Evolutionary conservation across 2,329 filamentous ascomycete species (phyloP).

Genomic region (Sclerotinia minor): DNA sequence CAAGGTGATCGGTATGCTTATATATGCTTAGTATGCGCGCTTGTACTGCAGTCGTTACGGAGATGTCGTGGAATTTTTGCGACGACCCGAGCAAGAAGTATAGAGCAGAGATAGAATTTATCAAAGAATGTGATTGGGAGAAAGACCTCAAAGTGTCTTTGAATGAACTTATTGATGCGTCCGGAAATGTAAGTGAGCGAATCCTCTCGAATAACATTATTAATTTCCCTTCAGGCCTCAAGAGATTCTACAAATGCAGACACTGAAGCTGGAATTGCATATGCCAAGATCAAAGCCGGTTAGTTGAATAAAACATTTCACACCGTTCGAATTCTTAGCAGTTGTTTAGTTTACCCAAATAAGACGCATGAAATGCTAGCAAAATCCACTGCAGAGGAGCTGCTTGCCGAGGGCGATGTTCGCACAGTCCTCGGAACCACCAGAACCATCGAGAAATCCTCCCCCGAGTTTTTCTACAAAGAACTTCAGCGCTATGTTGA

Average conservation of each 20-base stretch:
- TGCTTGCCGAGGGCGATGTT: conserved; percentile 34
- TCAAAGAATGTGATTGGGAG: conserved; percentile 31
- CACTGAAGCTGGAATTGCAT: conserved; percentile 47
- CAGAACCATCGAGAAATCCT: conserved; percentile 27
- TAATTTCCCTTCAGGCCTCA: conserved; percentile 41
- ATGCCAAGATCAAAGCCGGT: conserved; percentile 50
- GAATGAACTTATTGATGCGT: conserved; percentile 27
- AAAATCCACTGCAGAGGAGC: conserved; percentile 28
- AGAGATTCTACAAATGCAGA: conserved; percentile 31
- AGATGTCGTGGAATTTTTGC: conserved; percentile 34
- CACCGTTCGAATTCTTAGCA: conserved; percentile 25
- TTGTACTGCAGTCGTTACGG: conserved; percentile 27
- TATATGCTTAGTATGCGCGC: conserved; percentile 28
- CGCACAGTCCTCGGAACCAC: conserved; percentile 31
- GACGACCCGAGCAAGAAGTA: conserved; percentile 42
- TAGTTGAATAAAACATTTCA: conserved; percentile 39
- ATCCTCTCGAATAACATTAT: not conserved
- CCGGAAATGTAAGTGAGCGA: conserved; percentile 35
- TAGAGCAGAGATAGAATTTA: conserved; percentile 46
- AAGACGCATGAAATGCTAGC: conserved; percentile 45
- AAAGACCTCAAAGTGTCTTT: conserved; percentile 32
- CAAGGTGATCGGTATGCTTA: not conserved
- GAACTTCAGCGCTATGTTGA: conserved; percentile 35
- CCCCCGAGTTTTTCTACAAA: conserved; percentile 31
- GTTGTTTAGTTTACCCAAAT: conserved; percentile 44